These are phyloP conservation scores for Cystobasidium pallidum DNA, from an alignment of 1,284 basidiomycete species.

Conservation along the genomic window DNA sequence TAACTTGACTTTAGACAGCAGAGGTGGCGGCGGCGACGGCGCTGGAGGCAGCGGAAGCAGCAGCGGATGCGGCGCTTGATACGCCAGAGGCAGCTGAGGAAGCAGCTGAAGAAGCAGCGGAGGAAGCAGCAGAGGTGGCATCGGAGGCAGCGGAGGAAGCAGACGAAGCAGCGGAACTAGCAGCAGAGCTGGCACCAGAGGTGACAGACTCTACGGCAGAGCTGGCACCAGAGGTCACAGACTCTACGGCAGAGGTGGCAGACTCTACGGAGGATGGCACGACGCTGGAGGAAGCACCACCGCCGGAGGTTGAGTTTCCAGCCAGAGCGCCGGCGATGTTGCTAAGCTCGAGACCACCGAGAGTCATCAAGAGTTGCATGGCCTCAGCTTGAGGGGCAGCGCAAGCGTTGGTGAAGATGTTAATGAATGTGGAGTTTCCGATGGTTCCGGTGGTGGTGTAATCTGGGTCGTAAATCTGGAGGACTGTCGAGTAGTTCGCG, in stretches of 20 bases:
- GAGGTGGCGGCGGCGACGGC: constrained; percentile 7
- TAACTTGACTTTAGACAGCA: constrained; percentile 33
- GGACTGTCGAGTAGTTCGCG: constrained; percentile 37
- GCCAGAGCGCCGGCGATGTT: constrained; percentile 10
- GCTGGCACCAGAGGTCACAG: constrained; percentile 13
- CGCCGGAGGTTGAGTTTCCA: constrained; percentile 23
- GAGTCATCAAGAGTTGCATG: constrained; percentile 29
- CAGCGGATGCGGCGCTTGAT: neutral
- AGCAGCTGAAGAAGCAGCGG: constrained; percentile 10
- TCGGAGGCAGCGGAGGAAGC: neutral
- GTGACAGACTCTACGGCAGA: constrained; percentile 14
- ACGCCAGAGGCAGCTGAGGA: neutral
- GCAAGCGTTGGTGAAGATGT: constrained; percentile 42
- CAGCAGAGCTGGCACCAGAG: constrained; percentile 14
- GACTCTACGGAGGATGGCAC: neutral
- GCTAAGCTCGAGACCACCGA: constrained; percentile 41
- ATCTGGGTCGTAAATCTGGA: constrained; percentile 40
- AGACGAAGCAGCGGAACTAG: constrained; percentile 16
- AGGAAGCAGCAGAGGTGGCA: constrained; percentile 10
- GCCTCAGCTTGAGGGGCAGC: constrained; percentile 33
- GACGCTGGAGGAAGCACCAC: constrained; percentile 13
- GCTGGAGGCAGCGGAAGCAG: constrained; percentile 1
- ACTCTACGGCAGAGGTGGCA: neutral
- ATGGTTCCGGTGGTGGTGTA: constrained; percentile 33
- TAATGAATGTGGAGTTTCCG: constrained; percentile 35